Conservation (phyloP, 371 early-diverging fungal species). For the Circinella minor region DNA sequence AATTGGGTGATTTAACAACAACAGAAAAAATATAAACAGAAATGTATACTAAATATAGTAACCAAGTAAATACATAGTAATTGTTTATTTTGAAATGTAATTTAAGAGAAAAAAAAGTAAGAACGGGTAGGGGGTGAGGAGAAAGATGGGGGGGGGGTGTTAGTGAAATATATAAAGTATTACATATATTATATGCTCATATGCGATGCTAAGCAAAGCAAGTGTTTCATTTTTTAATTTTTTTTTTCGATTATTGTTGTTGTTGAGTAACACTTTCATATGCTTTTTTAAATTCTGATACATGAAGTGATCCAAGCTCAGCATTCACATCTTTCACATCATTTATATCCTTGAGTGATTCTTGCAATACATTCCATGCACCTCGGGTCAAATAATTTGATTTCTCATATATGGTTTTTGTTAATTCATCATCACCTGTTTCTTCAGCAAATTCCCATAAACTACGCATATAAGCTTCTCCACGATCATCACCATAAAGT, state of each 20-base stretch:
- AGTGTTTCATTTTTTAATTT: neutral
- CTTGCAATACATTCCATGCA: constrained; percentile 27
- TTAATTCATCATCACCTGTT: constrained; percentile 22
- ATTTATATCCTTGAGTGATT: constrained; percentile 16
- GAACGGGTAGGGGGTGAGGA: neutral
- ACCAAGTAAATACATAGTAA: too few species aligned
- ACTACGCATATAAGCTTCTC: constrained; percentile 69
- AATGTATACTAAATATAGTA: too few species aligned
- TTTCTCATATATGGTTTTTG: constrained; percentile 23
- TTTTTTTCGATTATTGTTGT: too few species aligned
- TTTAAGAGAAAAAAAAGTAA: too few species aligned
- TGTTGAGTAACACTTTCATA: constrained; percentile 7
- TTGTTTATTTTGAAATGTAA: too few species aligned
- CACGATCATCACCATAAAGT: constrained; percentile 64
- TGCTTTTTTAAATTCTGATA: constrained; percentile 10
- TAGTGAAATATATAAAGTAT: too few species aligned
- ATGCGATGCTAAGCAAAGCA: neutral
- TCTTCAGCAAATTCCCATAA: constrained; percentile 60
- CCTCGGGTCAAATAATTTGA: constrained; percentile 35
- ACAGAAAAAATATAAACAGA: too few species aligned
- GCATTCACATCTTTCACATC: constrained; percentile 20
- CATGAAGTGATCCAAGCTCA: constrained; percentile 34
- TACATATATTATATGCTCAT: too few species aligned
- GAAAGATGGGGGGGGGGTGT: too few species aligned
- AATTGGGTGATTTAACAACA: too few species aligned